Evolutionary conservation across 345 rosid species (phyloP), one percentile per base, ranked within the genome.

Genomic region (Eutrema yunnanense): DNA sequence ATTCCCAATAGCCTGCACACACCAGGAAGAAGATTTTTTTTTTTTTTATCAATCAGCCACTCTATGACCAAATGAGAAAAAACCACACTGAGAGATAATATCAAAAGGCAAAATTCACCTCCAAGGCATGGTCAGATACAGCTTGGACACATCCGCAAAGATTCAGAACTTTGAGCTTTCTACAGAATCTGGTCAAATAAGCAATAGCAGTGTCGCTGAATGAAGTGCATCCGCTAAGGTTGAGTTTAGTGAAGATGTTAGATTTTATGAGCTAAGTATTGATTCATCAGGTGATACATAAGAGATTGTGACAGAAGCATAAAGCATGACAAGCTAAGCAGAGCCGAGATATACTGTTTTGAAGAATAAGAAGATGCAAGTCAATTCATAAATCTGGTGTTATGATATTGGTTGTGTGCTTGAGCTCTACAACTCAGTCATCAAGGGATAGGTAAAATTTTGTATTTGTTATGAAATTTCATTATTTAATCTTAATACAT

Each of bases 141-240:
- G 96, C 90, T 41, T 80, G 72, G 16, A 87, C 96, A 58, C 99
- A 95, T 13, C 99, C 99, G 70, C 99, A 95, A 12, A 95, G 94
- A 80, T 95, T 92, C 44, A 95, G 55, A 58, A 75, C 76, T 75
- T 85, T 95, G 42, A 95, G 78, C 47, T 88, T 84, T 50, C 50
- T 79, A 74, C 92, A 92, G 77, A 82, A 83, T 11, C 68, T 69
- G 10, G 92, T 82, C 75, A 90, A 76, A 70, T 83, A 86, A 37
- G 69, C 90, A 14, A 95, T 82, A 77, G 81, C 91, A 60, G 14
- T 75, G 71, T 85, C 96, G 43, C 84, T 87, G 77, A 92, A 92
- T 4, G 94, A 76, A 3, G 86, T 81, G 81, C 99, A 95, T 3
- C 96, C 98, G 22, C 99, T 95, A 65, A 95, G 88, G 85, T 88